Evolutionary conservation across 345 rosid genomes (phyloP).

Genomic region (Corymbia maculata): DNA sequence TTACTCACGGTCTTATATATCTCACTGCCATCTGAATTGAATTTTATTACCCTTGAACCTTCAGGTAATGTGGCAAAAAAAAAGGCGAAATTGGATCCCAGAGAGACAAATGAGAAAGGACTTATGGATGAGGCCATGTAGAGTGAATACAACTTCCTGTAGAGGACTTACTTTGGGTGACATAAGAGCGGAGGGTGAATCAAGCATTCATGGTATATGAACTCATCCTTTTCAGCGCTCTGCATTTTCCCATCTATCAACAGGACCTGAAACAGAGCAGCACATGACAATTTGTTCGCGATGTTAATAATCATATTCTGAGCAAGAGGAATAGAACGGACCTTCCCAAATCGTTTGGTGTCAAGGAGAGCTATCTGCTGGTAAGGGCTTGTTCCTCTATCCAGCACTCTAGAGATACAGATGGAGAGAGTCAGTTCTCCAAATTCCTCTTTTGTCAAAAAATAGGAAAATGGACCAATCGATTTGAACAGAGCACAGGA

Average conservation of each 20-base stretch:
- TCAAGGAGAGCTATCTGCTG: slow-evolving; percentile 86
- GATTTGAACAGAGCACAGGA: neutral
- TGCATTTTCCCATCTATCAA: slow-evolving; percentile 98
- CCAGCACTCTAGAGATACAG: slow-evolving; percentile 45
- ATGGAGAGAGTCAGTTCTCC: neutral
- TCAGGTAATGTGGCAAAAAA: neutral
- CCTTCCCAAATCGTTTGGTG: slow-evolving; percentile 92
- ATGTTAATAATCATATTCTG: too few relatives aligned
- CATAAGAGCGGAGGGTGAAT: slow-evolving; percentile 77
- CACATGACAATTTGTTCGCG: neutral
- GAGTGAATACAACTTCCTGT: neutral
- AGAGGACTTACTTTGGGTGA: slow-evolving; percentile 54
- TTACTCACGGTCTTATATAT: neutral
- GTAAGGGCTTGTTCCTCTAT: slow-evolving; percentile 59
- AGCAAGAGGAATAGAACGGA: neutral
- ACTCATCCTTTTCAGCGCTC: slow-evolving; percentile 93
- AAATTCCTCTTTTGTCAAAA: neutral
- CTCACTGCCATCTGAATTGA: neutral
- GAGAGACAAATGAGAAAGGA: neutral
- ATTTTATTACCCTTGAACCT: neutral
- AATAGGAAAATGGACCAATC: neutral
- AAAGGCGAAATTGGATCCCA: neutral
- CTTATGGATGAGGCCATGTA: neutral
- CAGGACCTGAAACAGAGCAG: slow-evolving; percentile 34
- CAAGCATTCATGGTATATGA: slow-evolving; percentile 88